Evolutionary conservation across 306 rosid species (phyloP).

Genomic region (Dryas octopetala): DNA sequence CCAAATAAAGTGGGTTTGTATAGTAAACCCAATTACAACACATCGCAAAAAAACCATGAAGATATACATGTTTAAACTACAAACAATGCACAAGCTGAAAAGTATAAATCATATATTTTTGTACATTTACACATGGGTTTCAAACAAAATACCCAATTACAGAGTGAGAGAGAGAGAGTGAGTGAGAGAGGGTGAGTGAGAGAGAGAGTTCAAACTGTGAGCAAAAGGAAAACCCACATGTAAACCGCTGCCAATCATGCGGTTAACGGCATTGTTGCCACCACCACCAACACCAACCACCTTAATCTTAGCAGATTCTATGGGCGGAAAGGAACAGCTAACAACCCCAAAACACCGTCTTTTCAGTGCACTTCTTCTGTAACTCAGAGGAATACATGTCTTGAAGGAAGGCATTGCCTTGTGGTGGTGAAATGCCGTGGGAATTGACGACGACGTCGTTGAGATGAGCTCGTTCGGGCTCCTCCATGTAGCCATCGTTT

Average conservation of each 20-base stretch:
- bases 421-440: constrained; percentile 32
- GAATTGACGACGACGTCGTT: constrained; percentile 41
- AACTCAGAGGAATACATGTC: constrained; percentile 27
- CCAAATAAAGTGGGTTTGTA: not conserved
- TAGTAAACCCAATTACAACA: not conserved
- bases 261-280: constrained; percentile 92
- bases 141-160: constrained; percentile 4
- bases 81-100: not conserved
- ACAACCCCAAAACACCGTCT: constrained; percentile 34
- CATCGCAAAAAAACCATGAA: not conserved
- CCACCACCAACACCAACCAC: constrained; percentile 96
- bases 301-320: constrained; percentile 85
- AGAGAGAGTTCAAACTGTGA: not conserved
- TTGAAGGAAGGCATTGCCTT: constrained; percentile 30
- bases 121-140: constrained; percentile 9
- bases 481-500: constrained; percentile 40
- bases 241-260: constrained; percentile 92
- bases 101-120: constrained; percentile 13
- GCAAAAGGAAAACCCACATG: constrained; percentile 46
- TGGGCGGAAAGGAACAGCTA: constrained; percentile 53
- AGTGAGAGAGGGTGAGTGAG: not conserved
- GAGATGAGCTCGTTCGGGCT: constrained; percentile 52
- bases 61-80: no score
- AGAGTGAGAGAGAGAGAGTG: not conserved
- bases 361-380: constrained; percentile 23